These are phyloP conservation scores for Ambrosia artemisiifolia DNA, from an alignment of 129 eudicot genomes.

Conservation along the genomic window DNA sequence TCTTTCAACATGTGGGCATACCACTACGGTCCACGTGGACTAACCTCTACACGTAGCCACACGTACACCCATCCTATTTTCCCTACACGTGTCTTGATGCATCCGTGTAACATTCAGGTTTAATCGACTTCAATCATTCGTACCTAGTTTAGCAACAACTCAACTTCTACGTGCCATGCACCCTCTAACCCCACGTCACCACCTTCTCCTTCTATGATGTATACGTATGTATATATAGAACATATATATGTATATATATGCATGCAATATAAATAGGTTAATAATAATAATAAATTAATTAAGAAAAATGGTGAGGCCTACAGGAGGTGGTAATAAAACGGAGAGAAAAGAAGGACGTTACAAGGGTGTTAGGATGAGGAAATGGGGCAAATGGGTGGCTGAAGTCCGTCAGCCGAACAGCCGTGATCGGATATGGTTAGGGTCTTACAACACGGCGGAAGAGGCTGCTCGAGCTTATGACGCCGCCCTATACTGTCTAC, in stretches of 20 bases:
- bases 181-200: slow-evolving; percentile 3
- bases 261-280: background rate
- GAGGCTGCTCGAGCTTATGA: slow-evolving; percentile 96
- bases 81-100: slow-evolving; percentile 19
- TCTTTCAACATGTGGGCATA: slow-evolving; percentile 11
- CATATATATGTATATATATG: background rate
- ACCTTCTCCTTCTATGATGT: background rate
- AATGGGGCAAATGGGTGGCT: slow-evolving; percentile 96
- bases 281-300: background rate
- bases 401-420: slow-evolving; percentile 86
- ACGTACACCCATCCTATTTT: slow-evolving; percentile 11
- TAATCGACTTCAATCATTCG: background rate
- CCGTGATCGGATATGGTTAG: slow-evolving; percentile 87
- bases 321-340: slow-evolving; percentile 13
- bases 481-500: slow-evolving; percentile 82
- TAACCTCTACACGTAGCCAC: background rate
- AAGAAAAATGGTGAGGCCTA: slow-evolving; percentile 26
- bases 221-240: background rate
- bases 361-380: slow-evolving; percentile 87
- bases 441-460: slow-evolving; percentile 73
- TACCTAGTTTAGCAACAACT: background rate
- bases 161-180: slow-evolving; percentile 18
- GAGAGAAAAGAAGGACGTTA: slow-evolving; percentile 36
- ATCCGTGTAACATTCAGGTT: slow-evolving; percentile 11
- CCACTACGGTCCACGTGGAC: slow-evolving; percentile 27